Evolutionary conservation across 805 yeast genomes (phyloP).

Genomic region (Schwanniomyces vanrijiae): DNA sequence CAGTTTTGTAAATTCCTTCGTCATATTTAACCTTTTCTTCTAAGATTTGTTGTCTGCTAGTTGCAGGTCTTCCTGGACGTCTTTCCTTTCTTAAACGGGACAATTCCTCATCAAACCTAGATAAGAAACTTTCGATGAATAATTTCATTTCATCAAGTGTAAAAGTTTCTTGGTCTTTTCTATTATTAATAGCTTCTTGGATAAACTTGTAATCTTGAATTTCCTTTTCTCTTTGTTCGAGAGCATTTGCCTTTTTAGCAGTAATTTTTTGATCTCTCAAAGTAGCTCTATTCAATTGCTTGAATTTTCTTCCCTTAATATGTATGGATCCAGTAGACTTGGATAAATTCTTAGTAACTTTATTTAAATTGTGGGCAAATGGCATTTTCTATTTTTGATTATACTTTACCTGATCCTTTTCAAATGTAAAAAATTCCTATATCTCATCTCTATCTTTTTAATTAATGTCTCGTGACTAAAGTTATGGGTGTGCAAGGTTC

Average conservation of each 20-base stretch:
- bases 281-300: constrained; percentile 82
- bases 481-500: background rate
- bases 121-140: constrained; percentile 60
- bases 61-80: constrained; percentile 86
- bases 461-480: constrained; percentile 1
- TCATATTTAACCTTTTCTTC: constrained; percentile 66
- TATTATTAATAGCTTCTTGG: constrained; percentile 32
- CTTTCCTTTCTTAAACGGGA: constrained; percentile 58
- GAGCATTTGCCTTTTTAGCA: constrained; percentile 54
- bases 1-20: constrained; percentile 59
- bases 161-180: constrained; percentile 33
- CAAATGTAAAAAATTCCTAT: background rate
- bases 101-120: constrained; percentile 76
- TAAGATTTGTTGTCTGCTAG: constrained; percentile 65
- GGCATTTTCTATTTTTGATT: constrained; percentile 49
- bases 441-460: constrained; percentile 4
- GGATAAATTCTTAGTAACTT: constrained; percentile 60
- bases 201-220: constrained; percentile 59
- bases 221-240: constrained; percentile 61
- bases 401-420: background rate
- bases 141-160: constrained; percentile 57
- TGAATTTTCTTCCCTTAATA: constrained; percentile 87
- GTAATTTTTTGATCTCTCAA: constrained; percentile 74
- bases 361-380: constrained; percentile 61
- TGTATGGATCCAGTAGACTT: constrained; percentile 64